Percentiles rank a stretch among this genome's conserved stretches.
Evolutionary conservation across 441 rosid genomes (phyloP).

Genomic region (Geranium incanum): DNA sequence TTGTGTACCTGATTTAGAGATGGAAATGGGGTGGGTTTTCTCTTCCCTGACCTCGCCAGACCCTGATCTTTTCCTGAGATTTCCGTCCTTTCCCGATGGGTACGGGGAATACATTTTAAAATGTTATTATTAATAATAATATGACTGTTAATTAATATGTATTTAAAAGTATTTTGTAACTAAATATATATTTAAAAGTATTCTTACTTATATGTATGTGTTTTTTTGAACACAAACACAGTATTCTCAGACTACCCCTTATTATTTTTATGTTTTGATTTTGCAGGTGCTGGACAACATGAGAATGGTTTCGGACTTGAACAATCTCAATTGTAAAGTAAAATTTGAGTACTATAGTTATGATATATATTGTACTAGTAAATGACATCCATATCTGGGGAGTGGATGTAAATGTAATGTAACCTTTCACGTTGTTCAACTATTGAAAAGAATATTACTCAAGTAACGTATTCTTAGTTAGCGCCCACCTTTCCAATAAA

Average conservation of each 20-base stretch:
- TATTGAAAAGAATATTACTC: background rate
- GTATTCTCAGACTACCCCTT: background rate
- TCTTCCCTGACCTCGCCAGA: too few species aligned
- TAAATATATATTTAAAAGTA: too few species aligned
- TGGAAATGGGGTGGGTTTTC: too few species aligned
- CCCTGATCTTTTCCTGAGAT: too few species aligned
- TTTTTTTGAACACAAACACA: too few species aligned
- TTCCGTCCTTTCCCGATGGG: too few species aligned
- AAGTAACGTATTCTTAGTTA: background rate
- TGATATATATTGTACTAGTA: background rate
- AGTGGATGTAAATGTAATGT: background rate
- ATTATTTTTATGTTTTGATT: background rate
- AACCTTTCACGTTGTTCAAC: background rate
- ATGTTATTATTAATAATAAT: too few species aligned
- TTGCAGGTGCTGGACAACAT: slow-evolving; percentile 76
- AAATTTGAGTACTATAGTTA: background rate
- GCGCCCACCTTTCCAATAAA: background rate
- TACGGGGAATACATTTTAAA: too few species aligned
- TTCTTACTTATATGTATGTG: too few species aligned
- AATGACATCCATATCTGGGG: background rate
- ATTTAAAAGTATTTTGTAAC: too few species aligned
- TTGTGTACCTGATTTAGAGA: too few species aligned
- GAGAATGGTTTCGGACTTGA: slow-evolving; percentile 50
- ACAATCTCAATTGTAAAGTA: slow-evolving; percentile 52
- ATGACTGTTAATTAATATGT: too few species aligned